phyloP scores from a whole-genome alignment of 257 asterid genomes.

The Orobanche coerulescens region DNA sequence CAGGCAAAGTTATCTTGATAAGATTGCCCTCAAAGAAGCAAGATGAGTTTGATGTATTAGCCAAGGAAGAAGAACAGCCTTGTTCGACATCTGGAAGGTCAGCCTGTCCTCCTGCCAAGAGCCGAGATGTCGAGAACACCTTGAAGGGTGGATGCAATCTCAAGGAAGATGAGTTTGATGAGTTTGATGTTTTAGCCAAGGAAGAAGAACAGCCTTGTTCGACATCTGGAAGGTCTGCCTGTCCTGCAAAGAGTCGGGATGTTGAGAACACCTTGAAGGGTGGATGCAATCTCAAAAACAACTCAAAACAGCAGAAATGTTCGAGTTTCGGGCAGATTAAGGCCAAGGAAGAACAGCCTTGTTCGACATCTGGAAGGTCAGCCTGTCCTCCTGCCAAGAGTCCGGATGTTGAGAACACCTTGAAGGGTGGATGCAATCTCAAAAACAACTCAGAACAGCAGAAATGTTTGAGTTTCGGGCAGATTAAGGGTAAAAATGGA shows the following conservation, averaged over 20 bases:
- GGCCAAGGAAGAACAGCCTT: slow-evolving; percentile 1
- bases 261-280: too few species aligned
- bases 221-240: slow-evolving; percentile 27
- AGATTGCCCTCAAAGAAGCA: slow-evolving; percentile 32
- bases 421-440: background rate
- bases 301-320: slow-evolving; percentile 1
- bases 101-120: background rate
- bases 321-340: slow-evolving; percentile 11
- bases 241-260: background rate
- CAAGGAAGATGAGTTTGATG: too few species aligned
- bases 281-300: too few species aligned
- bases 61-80: slow-evolving; percentile 6
- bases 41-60: slow-evolving; percentile 3
- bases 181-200: background rate
- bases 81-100: slow-evolving; percentile 29
- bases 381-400: slow-evolving; percentile 1
- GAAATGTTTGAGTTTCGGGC: slow-evolving; percentile 6
- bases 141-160: too few species aligned
- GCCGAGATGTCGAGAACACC: too few species aligned
- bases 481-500: background rate
- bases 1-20: slow-evolving; percentile 42
- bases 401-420: too few species aligned
- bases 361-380: slow-evolving; percentile 28
- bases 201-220: slow-evolving; percentile 21
- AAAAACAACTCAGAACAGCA: slow-evolving; percentile 4